These are phyloP conservation scores for Ustilago tritici DNA, from an alignment of 1,284 basidiomycete genomes.

Conservation along the genomic window DNA sequence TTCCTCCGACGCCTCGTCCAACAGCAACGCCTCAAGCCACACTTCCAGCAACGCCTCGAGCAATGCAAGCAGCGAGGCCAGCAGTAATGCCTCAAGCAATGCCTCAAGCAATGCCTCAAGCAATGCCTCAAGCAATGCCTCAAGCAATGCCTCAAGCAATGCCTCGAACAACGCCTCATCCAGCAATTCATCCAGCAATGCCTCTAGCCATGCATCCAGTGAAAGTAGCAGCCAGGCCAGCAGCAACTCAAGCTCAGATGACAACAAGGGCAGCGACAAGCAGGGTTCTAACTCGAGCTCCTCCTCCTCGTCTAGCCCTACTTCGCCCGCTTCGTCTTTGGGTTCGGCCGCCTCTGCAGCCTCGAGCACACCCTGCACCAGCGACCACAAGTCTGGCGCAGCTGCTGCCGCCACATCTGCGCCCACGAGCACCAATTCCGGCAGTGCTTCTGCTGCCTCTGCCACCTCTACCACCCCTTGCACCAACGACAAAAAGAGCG, in stretches of 20 bases:
- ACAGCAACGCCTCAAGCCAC: neutral
- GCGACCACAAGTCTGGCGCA: constrained; percentile 20
- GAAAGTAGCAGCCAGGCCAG: neutral
- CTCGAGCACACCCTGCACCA: constrained; percentile 28
- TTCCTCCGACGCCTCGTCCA: constrained; percentile 6
- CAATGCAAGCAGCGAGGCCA: neutral
- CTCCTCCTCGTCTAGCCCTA: constrained; percentile 21
- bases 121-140: neutral
- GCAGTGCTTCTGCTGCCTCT: constrained; percentile 6
- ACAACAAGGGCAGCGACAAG: neutral
- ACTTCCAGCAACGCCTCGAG: neutral
- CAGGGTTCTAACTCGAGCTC: constrained; percentile 10
- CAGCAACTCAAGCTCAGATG: constrained; percentile 7
- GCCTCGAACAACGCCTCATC: neutral
- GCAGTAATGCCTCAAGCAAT: neutral
- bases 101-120: neutral
- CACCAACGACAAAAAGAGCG: constrained; percentile 13
- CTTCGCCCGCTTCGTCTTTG: constrained; percentile 26
- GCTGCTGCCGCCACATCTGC: constrained; percentile 12
- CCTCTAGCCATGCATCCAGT: no score
- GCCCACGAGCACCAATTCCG: constrained; percentile 1
- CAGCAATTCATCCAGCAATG: no score
- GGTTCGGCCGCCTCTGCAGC: constrained; percentile 14
- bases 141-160: neutral
- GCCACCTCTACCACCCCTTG: constrained; percentile 9